A percentile compares a stretch with the other conserved stretches of the same genome.
Evolutionary conservation across 352 stramenopile species (phyloP).

Genomic region (Globisporangium paddicum): DNA sequence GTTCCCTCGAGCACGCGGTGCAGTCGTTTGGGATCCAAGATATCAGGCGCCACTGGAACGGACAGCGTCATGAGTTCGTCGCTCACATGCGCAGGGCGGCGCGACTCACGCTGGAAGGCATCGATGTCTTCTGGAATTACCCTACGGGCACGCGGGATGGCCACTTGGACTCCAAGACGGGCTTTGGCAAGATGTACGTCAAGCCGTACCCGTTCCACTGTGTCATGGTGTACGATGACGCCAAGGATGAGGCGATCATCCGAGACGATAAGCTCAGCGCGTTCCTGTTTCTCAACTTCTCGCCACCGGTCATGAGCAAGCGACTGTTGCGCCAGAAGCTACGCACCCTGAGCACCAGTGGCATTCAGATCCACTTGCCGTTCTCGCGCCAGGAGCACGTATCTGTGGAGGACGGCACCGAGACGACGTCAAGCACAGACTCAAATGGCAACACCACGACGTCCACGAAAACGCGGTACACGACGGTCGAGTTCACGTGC

Average conservation of each 20-base stretch:
- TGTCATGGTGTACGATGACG: conserved; percentile 44
- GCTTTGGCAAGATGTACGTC: conserved; percentile 51
- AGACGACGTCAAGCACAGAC: conserved; percentile 18
- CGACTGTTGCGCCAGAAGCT: conserved; percentile 30
- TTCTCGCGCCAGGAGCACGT: conserved; percentile 29
- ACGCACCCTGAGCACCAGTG: conserved; percentile 18
- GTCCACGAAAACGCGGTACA: conserved; percentile 11
- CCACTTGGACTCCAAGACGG: conserved; percentile 28
- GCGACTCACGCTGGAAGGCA: conserved; percentile 29
- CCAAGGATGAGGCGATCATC: conserved; percentile 38
- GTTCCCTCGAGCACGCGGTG: conserved; percentile 24
- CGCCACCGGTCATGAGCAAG: conserved; percentile 17
- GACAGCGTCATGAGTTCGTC: conserved; percentile 22
- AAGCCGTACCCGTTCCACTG: conserved; percentile 45
- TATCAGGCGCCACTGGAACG: conserved; percentile 31
- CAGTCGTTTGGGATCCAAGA: conserved; percentile 26
- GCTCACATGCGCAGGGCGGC: conserved; percentile 22
- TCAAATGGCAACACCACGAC: conserved; percentile 17
- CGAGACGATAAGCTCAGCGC: conserved; percentile 23
- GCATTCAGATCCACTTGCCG: conserved; percentile 21
- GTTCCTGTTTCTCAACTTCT: conserved; percentile 34
- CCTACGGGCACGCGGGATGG: conserved; percentile 26
- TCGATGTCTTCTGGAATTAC: conserved; percentile 43
- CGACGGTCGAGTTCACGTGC: conserved; percentile 27
- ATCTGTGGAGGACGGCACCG: conserved; percentile 25